phyloP scores from a whole-genome alignment of 805 yeast genomes.

The Torulaspora maleeae region DNA sequence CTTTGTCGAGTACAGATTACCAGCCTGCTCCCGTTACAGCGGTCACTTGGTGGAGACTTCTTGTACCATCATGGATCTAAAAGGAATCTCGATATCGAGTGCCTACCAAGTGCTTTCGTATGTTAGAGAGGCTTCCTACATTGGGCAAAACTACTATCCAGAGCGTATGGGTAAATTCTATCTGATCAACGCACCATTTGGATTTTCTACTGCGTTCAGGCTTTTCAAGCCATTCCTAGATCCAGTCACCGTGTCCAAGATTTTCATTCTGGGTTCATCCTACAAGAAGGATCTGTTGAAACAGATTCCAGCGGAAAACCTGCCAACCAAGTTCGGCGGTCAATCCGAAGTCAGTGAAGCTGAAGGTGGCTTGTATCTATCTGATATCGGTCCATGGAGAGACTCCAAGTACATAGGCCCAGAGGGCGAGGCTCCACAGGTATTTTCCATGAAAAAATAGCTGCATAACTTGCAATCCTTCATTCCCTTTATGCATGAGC shows the following conservation, averaged over 20 bases:
- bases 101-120: conserved; percentile 83
- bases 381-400: conserved; percentile 98
- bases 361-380: conserved; percentile 76
- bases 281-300: conserved; percentile 79
- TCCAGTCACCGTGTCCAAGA: conserved; percentile 95
- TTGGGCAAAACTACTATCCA: conserved; percentile 97
- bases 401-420: conserved; percentile 84
- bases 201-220: conserved; percentile 90
- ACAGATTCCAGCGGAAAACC: conserved; percentile 90
- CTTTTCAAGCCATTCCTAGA: conserved; percentile 91
- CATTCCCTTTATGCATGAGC: neutral
- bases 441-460: conserved; percentile 31
- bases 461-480: neutral
- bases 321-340: conserved; percentile 92
- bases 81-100: conserved; percentile 82
- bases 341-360: conserved; percentile 56
- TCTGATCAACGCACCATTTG: conserved; percentile 94
- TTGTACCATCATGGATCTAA: conserved; percentile 91
- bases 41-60: conserved; percentile 86
- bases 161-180: conserved; percentile 99
- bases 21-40: conserved; percentile 85
- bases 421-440: conserved; percentile 87
- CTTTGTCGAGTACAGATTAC: conserved; percentile 75
- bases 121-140: conserved; percentile 86
- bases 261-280: conserved; percentile 75